Percentiles rank a stretch among this genome's conserved stretches.
phyloP scores from a whole-genome alignment of 2,329 filamentous ascomycete genomes.

The Acrodontium crateriforme region DNA sequence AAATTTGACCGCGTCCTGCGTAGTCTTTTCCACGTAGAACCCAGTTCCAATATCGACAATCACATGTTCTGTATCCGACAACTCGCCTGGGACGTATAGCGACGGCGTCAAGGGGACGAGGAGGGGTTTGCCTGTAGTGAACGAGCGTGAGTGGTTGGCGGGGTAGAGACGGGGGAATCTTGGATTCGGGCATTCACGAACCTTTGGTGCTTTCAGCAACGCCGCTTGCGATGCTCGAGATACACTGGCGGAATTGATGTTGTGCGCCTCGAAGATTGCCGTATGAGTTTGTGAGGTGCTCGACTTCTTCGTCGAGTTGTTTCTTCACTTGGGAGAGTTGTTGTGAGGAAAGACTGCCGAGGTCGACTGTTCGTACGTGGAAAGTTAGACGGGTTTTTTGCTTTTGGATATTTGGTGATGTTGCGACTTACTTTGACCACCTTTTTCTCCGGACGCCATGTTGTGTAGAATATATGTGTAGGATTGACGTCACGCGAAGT shows the following conservation, averaged over 20 bases:
- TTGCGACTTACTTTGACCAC: slow-evolving; percentile 13
- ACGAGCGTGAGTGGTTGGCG: not conserved
- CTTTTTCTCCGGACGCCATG: slow-evolving; percentile 9
- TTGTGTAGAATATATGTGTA: too few relatives aligned
- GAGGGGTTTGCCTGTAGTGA: slow-evolving; percentile 43
- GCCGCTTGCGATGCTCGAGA: slow-evolving; percentile 52
- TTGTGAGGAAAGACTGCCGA: slow-evolving; percentile 65
- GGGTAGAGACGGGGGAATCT: not conserved
- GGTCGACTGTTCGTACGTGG: slow-evolving; percentile 38
- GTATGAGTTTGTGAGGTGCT: slow-evolving; percentile 84
- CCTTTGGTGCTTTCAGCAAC: slow-evolving; percentile 25
- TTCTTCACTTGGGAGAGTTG: slow-evolving; percentile 89
- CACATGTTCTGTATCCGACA: slow-evolving; percentile 61
- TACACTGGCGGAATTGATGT: slow-evolving; percentile 80
- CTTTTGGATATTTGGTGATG: not conserved
- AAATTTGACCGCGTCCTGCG: slow-evolving; percentile 49
- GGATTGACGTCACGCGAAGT: too few relatives aligned
- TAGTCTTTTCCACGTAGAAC: slow-evolving; percentile 80
- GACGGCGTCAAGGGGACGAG: slow-evolving; percentile 92
- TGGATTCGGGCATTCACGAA: slow-evolving; percentile 3
- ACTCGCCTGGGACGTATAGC: slow-evolving; percentile 75
- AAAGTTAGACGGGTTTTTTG: slow-evolving; percentile 7
- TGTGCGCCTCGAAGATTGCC: slow-evolving; percentile 81
- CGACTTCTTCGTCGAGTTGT: slow-evolving; percentile 89
- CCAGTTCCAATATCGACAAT: slow-evolving; percentile 89